Conservation (phyloP, 306 rosid genomes). For the Vigna trinervia region DNA sequence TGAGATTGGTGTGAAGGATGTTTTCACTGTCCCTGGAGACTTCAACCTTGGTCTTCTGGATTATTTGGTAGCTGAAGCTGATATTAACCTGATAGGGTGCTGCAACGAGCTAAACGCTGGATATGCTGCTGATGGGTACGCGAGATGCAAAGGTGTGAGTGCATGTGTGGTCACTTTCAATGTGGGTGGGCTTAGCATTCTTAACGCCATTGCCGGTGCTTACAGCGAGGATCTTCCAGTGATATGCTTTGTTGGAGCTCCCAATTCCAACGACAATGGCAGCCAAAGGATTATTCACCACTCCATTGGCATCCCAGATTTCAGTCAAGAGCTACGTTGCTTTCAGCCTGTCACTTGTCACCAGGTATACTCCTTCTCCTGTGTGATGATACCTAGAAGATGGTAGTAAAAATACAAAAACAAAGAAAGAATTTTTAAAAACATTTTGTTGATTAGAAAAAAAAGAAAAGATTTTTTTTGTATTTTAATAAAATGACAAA, state of each 20-base stretch:
- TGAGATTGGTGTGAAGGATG: too few relatives aligned
- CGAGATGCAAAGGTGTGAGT: constrained; percentile 38
- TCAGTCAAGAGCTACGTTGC: constrained; percentile 17
- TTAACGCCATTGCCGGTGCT: constrained; percentile 43
- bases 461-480: too few relatives aligned
- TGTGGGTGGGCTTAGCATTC: constrained; percentile 23
- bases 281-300: constrained; percentile 18
- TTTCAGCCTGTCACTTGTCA: constrained; percentile 21
- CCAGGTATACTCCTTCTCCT: neutral
- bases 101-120: constrained; percentile 50
- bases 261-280: constrained; percentile 18
- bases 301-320: constrained; percentile 21
- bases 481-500: too few relatives aligned
- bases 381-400: too few relatives aligned
- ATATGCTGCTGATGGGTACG: constrained; percentile 48
- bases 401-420: too few relatives aligned
- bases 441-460: too few relatives aligned
- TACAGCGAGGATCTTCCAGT: constrained; percentile 42
- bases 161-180: constrained; percentile 30
- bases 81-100: neutral
- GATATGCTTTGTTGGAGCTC: constrained; percentile 20
- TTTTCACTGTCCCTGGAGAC: too few relatives aligned
- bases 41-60: too few relatives aligned
- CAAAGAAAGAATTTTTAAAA: too few relatives aligned
- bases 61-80: too few relatives aligned